These are phyloP conservation scores for Cruciata laevipes DNA, from an alignment of 257 asterid species.

Conservation along the genomic window DNA sequence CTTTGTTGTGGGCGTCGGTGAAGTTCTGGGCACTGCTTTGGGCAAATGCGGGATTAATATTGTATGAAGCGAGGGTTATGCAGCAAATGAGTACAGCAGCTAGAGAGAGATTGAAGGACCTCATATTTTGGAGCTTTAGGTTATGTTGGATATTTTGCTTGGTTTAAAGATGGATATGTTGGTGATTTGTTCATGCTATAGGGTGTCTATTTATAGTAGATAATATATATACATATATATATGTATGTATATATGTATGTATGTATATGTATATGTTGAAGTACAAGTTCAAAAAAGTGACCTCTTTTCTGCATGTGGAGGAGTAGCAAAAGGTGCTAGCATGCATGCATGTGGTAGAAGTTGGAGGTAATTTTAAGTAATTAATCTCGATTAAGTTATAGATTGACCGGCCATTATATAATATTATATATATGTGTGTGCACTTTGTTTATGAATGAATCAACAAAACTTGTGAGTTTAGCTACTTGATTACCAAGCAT, in stretches of 20 bases:
- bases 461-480: no score
- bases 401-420: no score
- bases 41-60: slow-evolving; percentile 14
- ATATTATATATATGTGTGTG: no score
- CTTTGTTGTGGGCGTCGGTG: slow-evolving; percentile 30
- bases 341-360: neutral
- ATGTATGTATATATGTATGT: no score
- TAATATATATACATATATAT: no score
- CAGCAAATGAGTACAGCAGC: neutral
- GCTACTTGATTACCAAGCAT: no score
- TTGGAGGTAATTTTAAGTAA: no score
- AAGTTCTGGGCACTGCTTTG: slow-evolving; percentile 22
- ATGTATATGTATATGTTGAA: no score
- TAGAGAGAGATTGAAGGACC: neutral
- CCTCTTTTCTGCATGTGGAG: neutral
- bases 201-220: neutral
- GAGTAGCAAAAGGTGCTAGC: neutral
- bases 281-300: no score
- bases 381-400: no score
- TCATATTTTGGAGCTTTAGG: neutral
- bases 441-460: no score
- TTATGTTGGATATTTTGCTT: neutral
- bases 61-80: neutral
- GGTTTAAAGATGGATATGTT: neutral
- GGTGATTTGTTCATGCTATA: neutral